Evolutionary conservation across 2,329 filamentous ascomycete species (phyloP), one percentile per base, ranked within the genome.

Genomic region (Monosporascus sp.): DNA sequence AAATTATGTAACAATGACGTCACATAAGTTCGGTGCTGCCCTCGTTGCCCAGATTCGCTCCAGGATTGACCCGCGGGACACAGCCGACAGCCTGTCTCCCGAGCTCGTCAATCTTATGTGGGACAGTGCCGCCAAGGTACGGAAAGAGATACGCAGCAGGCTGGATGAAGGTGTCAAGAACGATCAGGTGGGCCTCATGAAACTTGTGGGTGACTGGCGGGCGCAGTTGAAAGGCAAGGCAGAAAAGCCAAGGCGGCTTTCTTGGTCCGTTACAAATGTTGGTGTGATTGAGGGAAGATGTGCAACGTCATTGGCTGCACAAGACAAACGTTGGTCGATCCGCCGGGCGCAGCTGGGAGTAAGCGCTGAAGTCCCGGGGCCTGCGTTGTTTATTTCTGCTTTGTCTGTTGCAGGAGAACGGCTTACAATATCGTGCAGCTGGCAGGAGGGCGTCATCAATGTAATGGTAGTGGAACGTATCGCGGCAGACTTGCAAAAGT

Each of bases 211-310:
- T 14, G 65, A 68, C 54, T 66, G 63, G 57, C 57, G 58, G 46
- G 51, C 50, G 43, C 52, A 51, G 20, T 45, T 55, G 6, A 38
- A 36, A 4, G 22, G 41, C 15, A 20, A 27, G 22, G 14, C 22
- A 11, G 35, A 48, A 6, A 52, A 54, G 59, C 62, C 66, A 15
- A 58, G 66, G 14, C 49, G 44, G 9, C 38, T 53, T 14, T 57
- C 58, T 1, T 62, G 62, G 58, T 50, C 55, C 18, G 57, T 67
- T 8, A 65, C 62, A 22, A 68, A 68, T 52, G 51, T 68, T 2
- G 66, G 66, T 7, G 60, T 56, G 7, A 36, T 68, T 1, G 61
- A 66, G 45, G 65, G 59, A 3, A n/a, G 20, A 44, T 35, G 7
- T 31, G 31, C 18, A 48, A 48, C n/a, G 49, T 11, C 15, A 27